These are phyloP conservation scores for Yamadazyma friedrichii DNA, from an alignment of 1,139 yeast species.

Conservation along the genomic window DNA sequence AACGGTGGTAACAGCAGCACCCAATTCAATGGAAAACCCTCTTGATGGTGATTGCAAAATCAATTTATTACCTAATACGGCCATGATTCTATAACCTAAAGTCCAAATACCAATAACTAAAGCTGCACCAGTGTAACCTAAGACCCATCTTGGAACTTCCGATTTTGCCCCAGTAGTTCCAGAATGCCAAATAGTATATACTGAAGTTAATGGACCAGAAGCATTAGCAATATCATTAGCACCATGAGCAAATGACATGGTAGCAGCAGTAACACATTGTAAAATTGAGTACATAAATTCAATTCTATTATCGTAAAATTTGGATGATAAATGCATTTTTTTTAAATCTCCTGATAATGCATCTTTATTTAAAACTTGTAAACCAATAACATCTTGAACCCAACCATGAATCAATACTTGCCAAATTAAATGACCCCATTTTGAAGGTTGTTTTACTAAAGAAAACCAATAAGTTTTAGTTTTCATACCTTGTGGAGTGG, in stretches of 20 bases:
- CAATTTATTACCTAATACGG: conserved; percentile 70
- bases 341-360: conserved; percentile 42
- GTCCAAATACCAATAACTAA: conserved; percentile 73
- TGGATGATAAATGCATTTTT: conserved; percentile 55
- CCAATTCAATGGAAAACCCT: conserved; percentile 77
- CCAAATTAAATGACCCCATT: conserved; percentile 55
- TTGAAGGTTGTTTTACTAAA: conserved; percentile 43
- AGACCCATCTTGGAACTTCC: conserved; percentile 70
- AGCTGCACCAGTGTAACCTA: conserved; percentile 67
- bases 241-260: conserved; percentile 83
- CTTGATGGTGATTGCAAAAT: conserved; percentile 78
- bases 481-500: conserved; percentile 20
- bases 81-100: conserved; percentile 70
- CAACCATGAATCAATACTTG: conserved; percentile 58
- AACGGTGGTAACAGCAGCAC: conserved; percentile 74
- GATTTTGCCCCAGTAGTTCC: conserved; percentile 49
- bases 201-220: conserved; percentile 71
- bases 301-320: conserved; percentile 67
- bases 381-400: conserved; percentile 58
- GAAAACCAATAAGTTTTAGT: conserved; percentile 46
- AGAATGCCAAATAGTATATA: conserved; percentile 60
- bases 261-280: conserved; percentile 73
- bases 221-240: conserved; percentile 82
- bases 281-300: conserved; percentile 70
- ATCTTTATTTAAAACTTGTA: conserved; percentile 40